These are phyloP conservation scores for Bondarzewia mesenterica DNA, from an alignment of 1,284 basidiomycete genomes.

Conservation along the genomic window DNA sequence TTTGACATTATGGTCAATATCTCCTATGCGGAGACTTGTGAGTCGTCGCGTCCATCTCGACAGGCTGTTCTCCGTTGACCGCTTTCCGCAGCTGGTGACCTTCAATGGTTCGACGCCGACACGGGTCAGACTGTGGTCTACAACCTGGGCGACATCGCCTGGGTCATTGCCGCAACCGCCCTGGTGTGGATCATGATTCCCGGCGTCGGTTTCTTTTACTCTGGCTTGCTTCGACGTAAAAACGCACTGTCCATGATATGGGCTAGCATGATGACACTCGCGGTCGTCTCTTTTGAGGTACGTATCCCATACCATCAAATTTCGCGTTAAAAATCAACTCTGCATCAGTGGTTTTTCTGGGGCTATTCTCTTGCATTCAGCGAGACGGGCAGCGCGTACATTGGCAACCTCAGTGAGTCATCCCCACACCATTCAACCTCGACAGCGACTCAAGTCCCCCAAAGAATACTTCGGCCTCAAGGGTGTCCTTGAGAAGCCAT, in stretches of 20 bases:
- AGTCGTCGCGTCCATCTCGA: not conserved
- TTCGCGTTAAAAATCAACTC: slow-evolving; percentile 10
- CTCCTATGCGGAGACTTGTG: not conserved
- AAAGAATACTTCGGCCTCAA: slow-evolving; percentile 78
- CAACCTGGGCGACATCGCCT: slow-evolving; percentile 77
- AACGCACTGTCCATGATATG: slow-evolving; percentile 93
- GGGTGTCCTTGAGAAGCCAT: slow-evolving; percentile 71
- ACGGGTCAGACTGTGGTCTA: slow-evolving; percentile 38
- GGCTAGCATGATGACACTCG: slow-evolving; percentile 70
- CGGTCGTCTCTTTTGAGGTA: slow-evolving; percentile 41
- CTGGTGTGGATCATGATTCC: slow-evolving; percentile 92
- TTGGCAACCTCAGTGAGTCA: slow-evolving; percentile 29
- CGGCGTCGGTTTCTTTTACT: slow-evolving; percentile 87
- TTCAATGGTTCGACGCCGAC: slow-evolving; percentile 29
- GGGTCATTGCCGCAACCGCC: slow-evolving; percentile 63
- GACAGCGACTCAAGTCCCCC: not conserved
- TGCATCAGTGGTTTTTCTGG: slow-evolving; percentile 39
- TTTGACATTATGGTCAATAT: not conserved
- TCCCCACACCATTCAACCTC: not conserved
- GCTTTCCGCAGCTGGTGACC: slow-evolving; percentile 18
- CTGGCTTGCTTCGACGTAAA: slow-evolving; percentile 77
- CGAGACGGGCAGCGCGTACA: slow-evolving; percentile 35
- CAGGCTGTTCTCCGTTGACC: not conserved
- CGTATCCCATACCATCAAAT: slow-evolving; percentile 16
- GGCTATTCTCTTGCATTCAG: slow-evolving; percentile 40